Evolutionary conservation across 2,329 filamentous ascomycete genomes (phyloP).

Genomic region (Penicillium sp.): DNA sequence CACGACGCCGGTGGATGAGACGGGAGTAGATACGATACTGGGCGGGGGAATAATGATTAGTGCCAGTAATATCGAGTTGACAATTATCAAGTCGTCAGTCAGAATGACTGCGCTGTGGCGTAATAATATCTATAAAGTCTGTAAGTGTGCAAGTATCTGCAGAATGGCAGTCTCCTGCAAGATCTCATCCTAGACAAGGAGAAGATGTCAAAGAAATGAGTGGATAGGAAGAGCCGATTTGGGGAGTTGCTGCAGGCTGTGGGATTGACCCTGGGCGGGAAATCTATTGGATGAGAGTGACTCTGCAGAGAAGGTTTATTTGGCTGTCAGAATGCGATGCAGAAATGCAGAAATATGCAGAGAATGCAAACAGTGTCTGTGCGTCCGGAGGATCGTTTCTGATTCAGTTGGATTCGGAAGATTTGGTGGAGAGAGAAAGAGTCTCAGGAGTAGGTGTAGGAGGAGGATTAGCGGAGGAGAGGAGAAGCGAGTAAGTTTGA

Average conservation of each 20-base stretch:
- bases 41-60: not conserved
- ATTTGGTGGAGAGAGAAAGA: not conserved
- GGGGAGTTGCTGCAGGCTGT: slow-evolving; percentile 9
- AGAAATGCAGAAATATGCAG: slow-evolving; percentile 8
- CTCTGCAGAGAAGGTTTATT: slow-evolving; percentile 9
- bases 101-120: not conserved
- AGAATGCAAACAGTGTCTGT: slow-evolving; percentile 28
- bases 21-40: not conserved
- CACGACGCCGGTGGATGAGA: not conserved
- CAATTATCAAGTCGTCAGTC: not conserved
- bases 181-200: slow-evolving; percentile 11
- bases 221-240: slow-evolving; percentile 19
- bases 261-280: slow-evolving; percentile 21
- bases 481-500: not conserved
- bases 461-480: not conserved
- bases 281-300: slow-evolving; percentile 29
- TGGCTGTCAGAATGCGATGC: not conserved
- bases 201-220: slow-evolving; percentile 17
- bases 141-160: not conserved
- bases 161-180: slow-evolving; percentile 8
- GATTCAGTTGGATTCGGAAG: slow-evolving; percentile 6
- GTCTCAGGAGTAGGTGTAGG: not conserved
- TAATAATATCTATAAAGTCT: not conserved
- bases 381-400: slow-evolving; percentile 16
- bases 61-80: not conserved